Percentiles rank a stretch among this genome's conserved stretches.
These are phyloP conservation scores for Sisymbrium altissimum DNA, from an alignment of 345 rosid genomes.

Conservation along the genomic window DNA sequence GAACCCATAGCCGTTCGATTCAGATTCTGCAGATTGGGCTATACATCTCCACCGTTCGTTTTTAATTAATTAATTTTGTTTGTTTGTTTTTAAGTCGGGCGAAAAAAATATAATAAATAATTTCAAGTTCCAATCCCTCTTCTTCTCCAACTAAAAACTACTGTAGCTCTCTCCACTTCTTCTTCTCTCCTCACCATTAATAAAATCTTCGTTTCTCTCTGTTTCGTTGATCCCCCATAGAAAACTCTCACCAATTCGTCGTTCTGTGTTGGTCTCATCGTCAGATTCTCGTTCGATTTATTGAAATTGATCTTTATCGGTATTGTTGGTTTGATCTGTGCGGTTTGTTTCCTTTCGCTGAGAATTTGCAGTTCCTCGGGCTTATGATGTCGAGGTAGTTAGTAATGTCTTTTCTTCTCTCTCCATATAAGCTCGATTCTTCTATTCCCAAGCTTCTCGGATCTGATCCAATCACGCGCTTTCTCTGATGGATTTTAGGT, in stretches of 20 bases:
- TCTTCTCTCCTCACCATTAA: neutral
- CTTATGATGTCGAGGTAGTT: conserved; percentile 24
- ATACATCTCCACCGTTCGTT: conserved; percentile 12
- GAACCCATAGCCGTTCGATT: conserved; percentile 14
- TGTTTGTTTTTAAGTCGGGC: neutral
- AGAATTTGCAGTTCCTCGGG: neutral
- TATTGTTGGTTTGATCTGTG: neutral
- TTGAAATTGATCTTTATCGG: neutral
- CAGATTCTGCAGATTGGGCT: neutral
- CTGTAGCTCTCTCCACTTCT: conserved; percentile 25
- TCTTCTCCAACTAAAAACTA: conserved; percentile 19
- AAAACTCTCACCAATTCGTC: conserved; percentile 1
- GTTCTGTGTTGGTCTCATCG: neutral
- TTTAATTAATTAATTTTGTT: neutral
- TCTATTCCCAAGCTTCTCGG: neutral
- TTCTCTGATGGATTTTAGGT: conserved; percentile 12
- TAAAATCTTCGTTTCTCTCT: conserved; percentile 10
- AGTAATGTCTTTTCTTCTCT: neutral
- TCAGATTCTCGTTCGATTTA: neutral
- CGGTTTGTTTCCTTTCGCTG: neutral
- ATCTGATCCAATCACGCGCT: conserved; percentile 22
- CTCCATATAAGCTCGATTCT: neutral
- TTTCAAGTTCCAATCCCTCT: conserved; percentile 18
- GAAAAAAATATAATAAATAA: neutral
- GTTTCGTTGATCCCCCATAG: conserved; percentile 15